phyloP scores from a whole-genome alignment of 2,329 filamentous ascomycete species.

The Colletotrichum spinosum region DNA sequence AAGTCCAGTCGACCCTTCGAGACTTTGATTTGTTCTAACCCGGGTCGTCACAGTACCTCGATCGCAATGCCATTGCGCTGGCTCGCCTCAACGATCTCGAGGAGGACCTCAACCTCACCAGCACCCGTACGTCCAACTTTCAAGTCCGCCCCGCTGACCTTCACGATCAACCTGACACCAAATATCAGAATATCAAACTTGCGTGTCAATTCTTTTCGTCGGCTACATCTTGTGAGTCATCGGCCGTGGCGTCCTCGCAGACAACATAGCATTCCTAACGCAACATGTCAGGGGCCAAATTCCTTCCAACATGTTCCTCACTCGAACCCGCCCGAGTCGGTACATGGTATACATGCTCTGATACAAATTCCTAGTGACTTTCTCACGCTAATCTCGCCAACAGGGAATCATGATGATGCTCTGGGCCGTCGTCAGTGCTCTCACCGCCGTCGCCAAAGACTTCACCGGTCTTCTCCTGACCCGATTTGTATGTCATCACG shows the following conservation, averaged over 20 bases:
- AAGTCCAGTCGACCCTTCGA: not conserved
- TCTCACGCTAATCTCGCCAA: not conserved
- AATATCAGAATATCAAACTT: conserved; percentile 46
- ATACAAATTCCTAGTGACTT: accelerated
- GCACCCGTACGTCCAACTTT: conserved; percentile 20
- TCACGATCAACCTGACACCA: not conserved
- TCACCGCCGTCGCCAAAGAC: conserved; percentile 48
- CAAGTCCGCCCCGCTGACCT: no score
- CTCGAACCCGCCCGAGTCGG: conserved; percentile 35
- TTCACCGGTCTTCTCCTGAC: conserved; percentile 48
- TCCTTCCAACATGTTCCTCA: conserved; percentile 39
- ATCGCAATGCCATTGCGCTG: conserved; percentile 38
- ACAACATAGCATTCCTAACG: not conserved
- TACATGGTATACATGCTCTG: conserved; percentile 30
- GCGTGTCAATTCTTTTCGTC: conserved; percentile 50
- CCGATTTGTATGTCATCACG: conserved; percentile 39
- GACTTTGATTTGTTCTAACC: not conserved
- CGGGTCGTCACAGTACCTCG: conserved; percentile 4
- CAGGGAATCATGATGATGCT: conserved; percentile 39
- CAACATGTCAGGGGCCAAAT: conserved; percentile 29
- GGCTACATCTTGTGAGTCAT: conserved; percentile 40
- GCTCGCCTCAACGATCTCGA: conserved; percentile 41
- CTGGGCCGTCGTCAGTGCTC: conserved; percentile 37
- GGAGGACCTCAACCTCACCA: conserved; percentile 39
- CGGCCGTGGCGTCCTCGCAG: accelerated